Conservation (phyloP, 768 basidiomycete species). For the Suillus subaureus region DNA sequence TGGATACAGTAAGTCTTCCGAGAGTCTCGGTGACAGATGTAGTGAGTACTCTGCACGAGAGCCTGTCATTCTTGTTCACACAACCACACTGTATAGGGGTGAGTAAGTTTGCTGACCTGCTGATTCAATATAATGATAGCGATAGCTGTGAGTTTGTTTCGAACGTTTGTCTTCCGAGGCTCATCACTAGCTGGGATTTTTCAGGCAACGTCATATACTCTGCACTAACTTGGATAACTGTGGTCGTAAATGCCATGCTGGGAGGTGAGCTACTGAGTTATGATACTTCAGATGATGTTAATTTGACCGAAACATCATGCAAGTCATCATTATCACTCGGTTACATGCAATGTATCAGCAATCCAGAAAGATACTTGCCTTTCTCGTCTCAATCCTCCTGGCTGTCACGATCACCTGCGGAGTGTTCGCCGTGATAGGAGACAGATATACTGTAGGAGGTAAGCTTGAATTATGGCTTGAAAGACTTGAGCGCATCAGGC, state of each 20-base stretch:
- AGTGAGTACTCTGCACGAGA: neutral
- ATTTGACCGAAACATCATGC: neutral
- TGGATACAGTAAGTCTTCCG: neutral
- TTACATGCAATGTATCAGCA: conserved; percentile 2
- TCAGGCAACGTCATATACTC: neutral
- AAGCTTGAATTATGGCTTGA: neutral
- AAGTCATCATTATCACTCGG: neutral
- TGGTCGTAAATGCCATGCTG: neutral
- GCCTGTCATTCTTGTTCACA: neutral
- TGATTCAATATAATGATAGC: neutral
- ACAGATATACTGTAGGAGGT: neutral
- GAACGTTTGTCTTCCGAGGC: neutral
- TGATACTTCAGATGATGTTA: neutral
- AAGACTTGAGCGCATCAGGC: neutral
- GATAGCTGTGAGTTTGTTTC: neutral
- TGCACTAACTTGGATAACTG: neutral
- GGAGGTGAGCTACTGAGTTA: neutral
- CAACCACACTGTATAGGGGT: neutral
- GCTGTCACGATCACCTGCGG: neutral
- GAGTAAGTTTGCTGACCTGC: neutral
- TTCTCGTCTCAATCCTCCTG: neutral
- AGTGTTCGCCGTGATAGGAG: neutral
- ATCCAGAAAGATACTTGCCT: conserved; percentile 2
- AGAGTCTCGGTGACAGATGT: neutral
- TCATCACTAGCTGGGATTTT: neutral